Conservation (phyloP, 257 asterid genomes). For the Eucommia ulmoides region DNA sequence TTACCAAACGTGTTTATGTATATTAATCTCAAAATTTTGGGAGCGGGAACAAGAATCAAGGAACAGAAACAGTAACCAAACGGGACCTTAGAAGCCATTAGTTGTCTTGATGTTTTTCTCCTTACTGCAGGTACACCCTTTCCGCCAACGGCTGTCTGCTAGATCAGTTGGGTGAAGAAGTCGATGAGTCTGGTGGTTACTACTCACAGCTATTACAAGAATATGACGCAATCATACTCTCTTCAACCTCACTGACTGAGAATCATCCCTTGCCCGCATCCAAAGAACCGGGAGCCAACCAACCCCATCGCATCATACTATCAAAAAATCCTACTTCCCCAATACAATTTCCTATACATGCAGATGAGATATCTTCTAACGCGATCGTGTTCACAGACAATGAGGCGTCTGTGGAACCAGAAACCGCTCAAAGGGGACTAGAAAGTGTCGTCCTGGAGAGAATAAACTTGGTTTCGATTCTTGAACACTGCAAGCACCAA, state of each 20-base stretch:
- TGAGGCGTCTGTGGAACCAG: slow-evolving; percentile 17
- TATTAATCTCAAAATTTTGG: no score
- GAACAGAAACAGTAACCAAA: no score
- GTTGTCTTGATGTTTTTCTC: slow-evolving; percentile 68
- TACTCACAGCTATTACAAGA: slow-evolving; percentile 82
- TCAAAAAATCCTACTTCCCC: slow-evolving; percentile 22
- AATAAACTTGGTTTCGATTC: slow-evolving; percentile 34
- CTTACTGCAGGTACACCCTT: no score
- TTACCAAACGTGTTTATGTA: no score
- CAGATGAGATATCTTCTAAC: slow-evolving; percentile 22
- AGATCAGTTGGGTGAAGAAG: slow-evolving; percentile 48
- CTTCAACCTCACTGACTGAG: slow-evolving; percentile 23
- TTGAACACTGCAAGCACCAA: slow-evolving; percentile 59
- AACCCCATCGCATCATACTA: slow-evolving; percentile 53
- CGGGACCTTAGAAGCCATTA: no score
- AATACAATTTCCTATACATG: slow-evolving; percentile 15
- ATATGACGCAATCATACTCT: slow-evolving; percentile 54
- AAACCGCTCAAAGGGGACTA: slow-evolving; percentile 26
- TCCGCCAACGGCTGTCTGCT: slow-evolving; percentile 51
- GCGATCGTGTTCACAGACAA: slow-evolving; percentile 28
- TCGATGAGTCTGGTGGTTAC: slow-evolving; percentile 55
- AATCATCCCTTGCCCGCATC: slow-evolving; percentile 32
- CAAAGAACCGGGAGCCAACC: slow-evolving; percentile 72
- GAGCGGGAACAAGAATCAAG: no score
- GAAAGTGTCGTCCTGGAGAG: slow-evolving; percentile 29